Percentiles rank a stretch among this genome's conserved stretches.
Evolutionary conservation across 2,329 filamentous ascomycete genomes (phyloP).

Genomic region (Apiospora aurea): DNA sequence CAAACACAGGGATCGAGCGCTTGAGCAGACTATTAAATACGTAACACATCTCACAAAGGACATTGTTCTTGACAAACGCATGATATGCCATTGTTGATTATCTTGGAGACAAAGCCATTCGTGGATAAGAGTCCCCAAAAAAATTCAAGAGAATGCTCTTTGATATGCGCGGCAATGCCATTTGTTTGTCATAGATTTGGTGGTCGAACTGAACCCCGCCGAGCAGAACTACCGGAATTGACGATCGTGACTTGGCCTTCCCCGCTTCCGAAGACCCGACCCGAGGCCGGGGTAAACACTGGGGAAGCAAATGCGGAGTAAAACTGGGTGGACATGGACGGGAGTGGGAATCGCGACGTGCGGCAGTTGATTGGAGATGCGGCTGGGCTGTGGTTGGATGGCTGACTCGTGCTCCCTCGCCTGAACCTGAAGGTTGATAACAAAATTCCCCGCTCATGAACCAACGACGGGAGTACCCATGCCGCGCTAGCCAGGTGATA

Average conservation of each 20-base stretch:
- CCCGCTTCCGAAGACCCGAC: not conserved
- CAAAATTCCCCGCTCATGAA: not conserved
- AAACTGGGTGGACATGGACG: not conserved
- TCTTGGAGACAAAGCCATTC: not conserved
- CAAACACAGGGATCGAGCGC: not conserved
- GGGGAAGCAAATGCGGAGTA: not conserved
- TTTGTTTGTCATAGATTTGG: not conserved
- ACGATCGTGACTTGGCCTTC: not conserved
- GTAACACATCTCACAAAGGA: not conserved
- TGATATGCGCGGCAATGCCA: not conserved
- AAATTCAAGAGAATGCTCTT: not conserved
- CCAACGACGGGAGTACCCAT: not conserved
- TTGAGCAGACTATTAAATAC: not conserved
- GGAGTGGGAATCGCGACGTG: not conserved
- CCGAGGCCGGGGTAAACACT: not conserved
- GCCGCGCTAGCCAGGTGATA: no score
- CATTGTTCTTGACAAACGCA: not conserved
- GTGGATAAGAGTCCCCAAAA: not conserved
- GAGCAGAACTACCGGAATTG: conserved; percentile 6
- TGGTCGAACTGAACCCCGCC: not conserved
- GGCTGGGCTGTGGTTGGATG: not conserved
- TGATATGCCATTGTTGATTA: not conserved
- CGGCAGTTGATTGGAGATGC: not conserved
- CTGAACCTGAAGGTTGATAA: not conserved
- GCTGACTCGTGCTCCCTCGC: not conserved